Evolutionary conservation across 1,284 basidiomycete genomes (phyloP), one percentile per base, ranked within the genome.

Genomic region (Tremellales sp.): DNA sequence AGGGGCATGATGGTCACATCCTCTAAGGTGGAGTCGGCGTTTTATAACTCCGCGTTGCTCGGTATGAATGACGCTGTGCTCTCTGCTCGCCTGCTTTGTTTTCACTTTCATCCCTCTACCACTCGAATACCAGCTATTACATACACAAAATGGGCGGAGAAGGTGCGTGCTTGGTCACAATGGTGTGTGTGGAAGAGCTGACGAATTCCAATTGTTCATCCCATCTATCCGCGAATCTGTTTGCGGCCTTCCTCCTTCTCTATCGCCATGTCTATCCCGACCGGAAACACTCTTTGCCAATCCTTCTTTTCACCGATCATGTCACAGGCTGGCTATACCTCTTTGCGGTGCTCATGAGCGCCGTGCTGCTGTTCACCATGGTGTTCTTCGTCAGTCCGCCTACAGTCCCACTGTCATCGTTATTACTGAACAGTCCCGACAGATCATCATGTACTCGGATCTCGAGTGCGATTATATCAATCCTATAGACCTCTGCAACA

Each of bases 391-490:
- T 95, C 64, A 72, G 92, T 85, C 28, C 3, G 26, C 16, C 18
- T 40, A 40, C 24, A 24, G 40, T 28, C n/a, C n/a, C n/a, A n/a
- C n/a, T n/a, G n/a, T n/a, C n/a, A n/a, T n/a, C n/a, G n/a, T n/a
- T n/a, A n/a, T n/a, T 25, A 40, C 56, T 53, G 29, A 52, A 39
- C 3, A 6, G 13, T 43, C 27, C 19, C 14, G n/a, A 22, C 60
- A 97, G 94, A 95, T 98, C 69, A 98, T 98, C 79, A 97, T 98
- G 93, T 98, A 97, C 80, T 93, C 89, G 39, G 92, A 95, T 77
- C 78, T 95, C 68, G 91, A 94, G 77, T 93, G 88, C 76, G 89
- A 97, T 79, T 98, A 97, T 77, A 95, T 98, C 78, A 99, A 98
- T 77, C 94, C 94, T 47, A 97, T 98, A 82, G 94, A 99, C 75